These are phyloP conservation scores for Cladophialophora yegresii DNA, from an alignment of 2,329 filamentous ascomycete genomes.

Conservation along the genomic window DNA sequence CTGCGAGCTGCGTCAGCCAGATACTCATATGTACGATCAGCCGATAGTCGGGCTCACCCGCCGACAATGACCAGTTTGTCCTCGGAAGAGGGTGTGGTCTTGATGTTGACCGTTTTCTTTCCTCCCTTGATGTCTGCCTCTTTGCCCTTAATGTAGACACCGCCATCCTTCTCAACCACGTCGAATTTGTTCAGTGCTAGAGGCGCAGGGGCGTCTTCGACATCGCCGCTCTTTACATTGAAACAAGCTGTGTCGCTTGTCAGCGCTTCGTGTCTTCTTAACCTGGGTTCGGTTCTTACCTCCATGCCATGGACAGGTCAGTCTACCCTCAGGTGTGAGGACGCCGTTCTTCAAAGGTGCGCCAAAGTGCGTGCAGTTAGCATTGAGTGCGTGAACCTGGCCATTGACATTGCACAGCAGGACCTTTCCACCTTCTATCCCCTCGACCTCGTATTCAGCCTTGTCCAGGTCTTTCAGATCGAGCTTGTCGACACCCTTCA, in stretches of 20 bases:
- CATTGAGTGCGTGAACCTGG: slow-evolving; percentile 74
- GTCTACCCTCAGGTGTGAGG: slow-evolving; percentile 73
- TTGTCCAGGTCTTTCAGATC: slow-evolving; percentile 79
- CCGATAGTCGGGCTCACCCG: slow-evolving; percentile 50
- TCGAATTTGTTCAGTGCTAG: slow-evolving; percentile 84
- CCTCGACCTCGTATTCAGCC: slow-evolving; percentile 86
- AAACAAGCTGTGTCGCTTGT: slow-evolving; percentile 71
- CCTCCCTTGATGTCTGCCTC: slow-evolving; percentile 76
- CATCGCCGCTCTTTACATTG: slow-evolving; percentile 82
- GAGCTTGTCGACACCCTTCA: slow-evolving; percentile 55
- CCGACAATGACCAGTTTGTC: slow-evolving; percentile 82
- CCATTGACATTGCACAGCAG: slow-evolving; percentile 77
- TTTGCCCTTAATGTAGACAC: slow-evolving; percentile 80
- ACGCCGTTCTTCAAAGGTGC: slow-evolving; percentile 86
- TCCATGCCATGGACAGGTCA: slow-evolving; percentile 97
- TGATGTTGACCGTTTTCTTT: slow-evolving; percentile 71
- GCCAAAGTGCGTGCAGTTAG: slow-evolving; percentile 88
- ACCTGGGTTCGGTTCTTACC: slow-evolving; percentile 56
- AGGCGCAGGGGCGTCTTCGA: slow-evolving; percentile 90
- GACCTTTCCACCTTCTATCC: slow-evolving; percentile 81
- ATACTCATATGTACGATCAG: slow-evolving; percentile 8
- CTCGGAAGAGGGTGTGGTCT: slow-evolving; percentile 61
- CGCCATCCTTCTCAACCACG: slow-evolving; percentile 76
- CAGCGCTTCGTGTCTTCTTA: background rate
- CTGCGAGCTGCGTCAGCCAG: slow-evolving; percentile 43